A percentile compares a stretch with the other conserved stretches of the same genome.
Evolutionary conservation across 345 rosid genomes (phyloP).

Genomic region (Mangifera indica): DNA sequence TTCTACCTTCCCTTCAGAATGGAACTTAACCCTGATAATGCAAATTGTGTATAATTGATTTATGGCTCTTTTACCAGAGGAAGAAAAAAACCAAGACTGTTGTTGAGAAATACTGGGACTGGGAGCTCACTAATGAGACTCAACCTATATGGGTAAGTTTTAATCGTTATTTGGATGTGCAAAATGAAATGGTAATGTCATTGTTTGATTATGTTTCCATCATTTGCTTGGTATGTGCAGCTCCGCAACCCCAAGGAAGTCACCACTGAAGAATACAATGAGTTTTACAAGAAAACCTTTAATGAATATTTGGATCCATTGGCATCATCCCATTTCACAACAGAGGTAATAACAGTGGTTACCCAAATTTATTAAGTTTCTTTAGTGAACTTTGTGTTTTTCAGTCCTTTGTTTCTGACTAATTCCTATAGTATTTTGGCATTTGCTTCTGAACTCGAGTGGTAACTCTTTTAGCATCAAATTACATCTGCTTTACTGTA

Average conservation of each 20-base stretch:
- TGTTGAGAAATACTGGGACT: conserved; percentile 96
- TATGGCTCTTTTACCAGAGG: conserved; percentile 41
- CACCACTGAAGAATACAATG: conserved; percentile 82
- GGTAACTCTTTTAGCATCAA: neutral
- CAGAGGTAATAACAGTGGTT: conserved; percentile 58
- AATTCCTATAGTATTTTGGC: neutral
- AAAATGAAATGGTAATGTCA: conserved; percentile 1
- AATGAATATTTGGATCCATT: conserved; percentile 91
- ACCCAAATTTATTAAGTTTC: neutral
- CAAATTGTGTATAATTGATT: conserved; percentile 9
- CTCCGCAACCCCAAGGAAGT: conserved; percentile 95
- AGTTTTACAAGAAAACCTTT: conserved; percentile 84
- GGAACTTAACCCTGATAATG: conserved; percentile 12
- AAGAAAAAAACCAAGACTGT: conserved; percentile 94
- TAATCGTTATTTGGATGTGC: conserved; percentile 1
- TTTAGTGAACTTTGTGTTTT: neutral
- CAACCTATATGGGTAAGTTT: conserved; percentile 92
- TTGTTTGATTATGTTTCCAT: conserved; percentile 5
- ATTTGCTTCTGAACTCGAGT: conserved; percentile 13
- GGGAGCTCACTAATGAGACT: conserved; percentile 94
- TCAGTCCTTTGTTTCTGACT: neutral
- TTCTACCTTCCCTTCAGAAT: neutral
- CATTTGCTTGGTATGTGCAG: conserved; percentile 38
- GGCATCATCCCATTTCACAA: conserved; percentile 96
- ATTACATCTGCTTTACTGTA: neutral